Evolutionary conservation across 1,284 basidiomycete genomes (phyloP), one percentile per base, ranked within the genome.

Genomic region (Cutaneotrichosporon cutaneum): DNA sequence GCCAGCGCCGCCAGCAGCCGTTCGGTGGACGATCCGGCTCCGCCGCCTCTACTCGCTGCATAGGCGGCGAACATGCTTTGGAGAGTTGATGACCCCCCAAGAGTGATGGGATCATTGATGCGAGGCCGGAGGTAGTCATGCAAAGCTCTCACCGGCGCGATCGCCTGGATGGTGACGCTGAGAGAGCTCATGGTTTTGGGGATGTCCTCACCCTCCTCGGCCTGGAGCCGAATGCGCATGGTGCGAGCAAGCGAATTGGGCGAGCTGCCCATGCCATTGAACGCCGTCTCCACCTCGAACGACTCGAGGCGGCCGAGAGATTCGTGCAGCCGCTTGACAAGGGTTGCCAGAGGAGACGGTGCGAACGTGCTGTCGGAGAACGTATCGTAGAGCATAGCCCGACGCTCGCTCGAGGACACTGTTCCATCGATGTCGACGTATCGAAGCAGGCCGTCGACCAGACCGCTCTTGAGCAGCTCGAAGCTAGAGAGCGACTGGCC

Each of bases 281-380:
- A 77, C 4, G 94, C 90, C 0, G 91, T 92, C 56, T 90, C 85
- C 3, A 97, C 94, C 55, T 96, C 92, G 67, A 94, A 95, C n/a
- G 87, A 87, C 75, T 97, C 94, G 84, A 95, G 89, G 66, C 92
- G 83, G 10, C 94, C 95, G 27, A 97, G 80, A 72, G 89, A 90
- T 79, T 97, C 94, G 76, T 97, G 94, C 48, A 97, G 77, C 65
- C 94, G 92, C 83, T 94, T 96, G 59, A 96, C 91, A 36, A 97
- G 85, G n/a, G 88, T 83, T 1, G 86, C 79, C 45, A 94, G 85
- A 0, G 93, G 87, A 0, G 87, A 86, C 0, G 73, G 72, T 2
- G 79, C 80, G 64, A 84, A 84, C 16, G 82, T 77, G 26, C 85
- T 83, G 50, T 83, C 82, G 21, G 86, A 84, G 71, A 94, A 89